These are phyloP conservation scores for Salvia miltiorrhiza DNA, from an alignment of 257 asterid species.

Conservation along the genomic window DNA sequence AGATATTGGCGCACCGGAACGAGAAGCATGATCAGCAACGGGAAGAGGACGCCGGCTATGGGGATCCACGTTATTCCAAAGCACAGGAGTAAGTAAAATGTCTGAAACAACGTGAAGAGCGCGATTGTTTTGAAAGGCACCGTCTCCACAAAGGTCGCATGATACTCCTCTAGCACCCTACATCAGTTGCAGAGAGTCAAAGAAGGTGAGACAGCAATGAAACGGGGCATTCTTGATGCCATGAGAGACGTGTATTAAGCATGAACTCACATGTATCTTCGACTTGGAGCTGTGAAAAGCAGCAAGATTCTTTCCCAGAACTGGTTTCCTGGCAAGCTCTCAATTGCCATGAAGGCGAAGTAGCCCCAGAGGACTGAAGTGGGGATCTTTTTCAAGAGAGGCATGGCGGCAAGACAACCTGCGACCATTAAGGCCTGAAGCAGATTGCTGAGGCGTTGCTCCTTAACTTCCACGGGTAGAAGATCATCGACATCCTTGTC, in stretches of 20 bases:
- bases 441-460: slow-evolving; percentile 91
- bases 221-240: no score
- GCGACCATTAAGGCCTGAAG: slow-evolving; percentile 87
- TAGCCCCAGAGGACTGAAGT: slow-evolving; percentile 98
- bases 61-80: slow-evolving; percentile 98
- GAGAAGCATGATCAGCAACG: slow-evolving; percentile 86
- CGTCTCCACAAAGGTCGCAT: slow-evolving; percentile 84
- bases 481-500: slow-evolving; percentile 90
- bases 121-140: slow-evolving; percentile 93
- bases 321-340: slow-evolving; percentile 97
- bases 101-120: slow-evolving; percentile 82
- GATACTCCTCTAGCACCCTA: slow-evolving; percentile 82
- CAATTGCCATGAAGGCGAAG: slow-evolving; percentile 99
- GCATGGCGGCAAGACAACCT: slow-evolving; percentile 89
- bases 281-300: slow-evolving; percentile 89
- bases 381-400: slow-evolving; percentile 80
- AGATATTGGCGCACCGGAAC: slow-evolving; percentile 87
- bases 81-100: slow-evolving; percentile 75
- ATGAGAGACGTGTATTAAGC: neutral
- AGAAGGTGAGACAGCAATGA: neutral
- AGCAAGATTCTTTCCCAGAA: slow-evolving; percentile 93
- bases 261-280: slow-evolving; percentile 71
- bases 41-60: slow-evolving; percentile 91
- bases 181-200: slow-evolving; percentile 16
- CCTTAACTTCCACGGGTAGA: slow-evolving; percentile 91